Conservation (phyloP, 257 asterid species). For the Lantana camara region DNA sequence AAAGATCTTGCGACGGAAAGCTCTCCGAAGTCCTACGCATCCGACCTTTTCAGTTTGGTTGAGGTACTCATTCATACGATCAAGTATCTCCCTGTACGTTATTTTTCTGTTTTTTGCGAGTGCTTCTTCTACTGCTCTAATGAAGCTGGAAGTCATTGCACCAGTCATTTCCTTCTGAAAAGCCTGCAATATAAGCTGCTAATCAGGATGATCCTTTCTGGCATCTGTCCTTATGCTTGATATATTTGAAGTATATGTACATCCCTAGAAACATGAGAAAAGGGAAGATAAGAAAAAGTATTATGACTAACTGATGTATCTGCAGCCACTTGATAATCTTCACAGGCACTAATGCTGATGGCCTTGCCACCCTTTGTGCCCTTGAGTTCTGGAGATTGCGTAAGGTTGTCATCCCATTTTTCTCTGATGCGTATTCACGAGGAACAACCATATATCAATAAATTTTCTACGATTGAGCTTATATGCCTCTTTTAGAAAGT, state of each 20-base stretch:
- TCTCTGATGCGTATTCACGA: conserved; percentile 17
- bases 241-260: not conserved
- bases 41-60: conserved; percentile 26
- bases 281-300: not conserved
- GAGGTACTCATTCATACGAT: conserved; percentile 34
- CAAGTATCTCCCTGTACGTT: conserved; percentile 42
- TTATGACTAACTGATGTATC: conserved; percentile 49
- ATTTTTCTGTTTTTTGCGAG: conserved; percentile 9
- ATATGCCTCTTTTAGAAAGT: not conserved
- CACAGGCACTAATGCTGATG: conserved; percentile 60
- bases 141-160: conserved; percentile 54
- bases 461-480: no score
- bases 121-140: conserved; percentile 39
- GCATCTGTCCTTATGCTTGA: not conserved
- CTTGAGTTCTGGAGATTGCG: conserved; percentile 33
- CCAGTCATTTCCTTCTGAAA: conserved; percentile 43
- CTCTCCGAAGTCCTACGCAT: conserved; percentile 31
- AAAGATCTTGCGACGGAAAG: conserved; percentile 37
- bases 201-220: not conserved
- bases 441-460: not conserved
- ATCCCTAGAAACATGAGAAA: not conserved
- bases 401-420: conserved; percentile 40
- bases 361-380: conserved; percentile 56
- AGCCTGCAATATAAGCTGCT: conserved; percentile 35
- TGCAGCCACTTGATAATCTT: conserved; percentile 60